Base-by-base conservation (phyloP, 2,329 filamentous ascomycete species). In the Clathrospora elynae region DNA sequence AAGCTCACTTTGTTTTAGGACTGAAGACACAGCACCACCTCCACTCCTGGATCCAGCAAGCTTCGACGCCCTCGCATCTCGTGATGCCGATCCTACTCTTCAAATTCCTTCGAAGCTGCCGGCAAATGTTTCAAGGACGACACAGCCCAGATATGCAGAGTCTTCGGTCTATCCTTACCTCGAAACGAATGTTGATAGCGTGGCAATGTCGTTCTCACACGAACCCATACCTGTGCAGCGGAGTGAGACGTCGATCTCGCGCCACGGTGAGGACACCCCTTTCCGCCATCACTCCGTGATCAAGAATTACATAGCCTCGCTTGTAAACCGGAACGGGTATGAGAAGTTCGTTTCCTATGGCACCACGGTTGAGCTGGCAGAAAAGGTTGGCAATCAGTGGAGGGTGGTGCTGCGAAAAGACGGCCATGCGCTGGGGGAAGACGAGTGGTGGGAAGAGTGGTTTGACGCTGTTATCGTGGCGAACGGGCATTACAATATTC, bases 401-500 rank as follows among this genome's bases (percentile, higher is more conserved):
- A 46, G 52, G 35, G 18, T 77, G 78, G 64, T 85, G 77, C 58
- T 86, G 16, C 71, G 80, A 11, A 72, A 72, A 24, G 57, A 66
- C 53, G 6, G 49, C 20, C 16, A 51, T 41, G 24, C 29, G 11
- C 10, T 38, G 37, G 30, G 69, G 51, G 19, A 85, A 53, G 26
- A 85, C 53, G 77, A 78, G 46, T 86, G 83, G 82, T 85, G 82
- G 82, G 69, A 67, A 0, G 83, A 86, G 57, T 70, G 69, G 18
- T 85, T 85, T 42, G 83, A 86, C 53, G 82, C 80, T 0, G 73
- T 85, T 0, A 70, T 84, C 1, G 76, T 85, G 3, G 82, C 81
- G 1, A 81, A 73, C 22, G 83, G 83, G 0, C 81, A 84, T 51
- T 85, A 80, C 51, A 77, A 72, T 19, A 79, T 84, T 1, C 82